A percentile compares a stretch with the other conserved stretches of the same genome.
phyloP scores from a whole-genome alignment of 176 grass and related monocot species.

The Zea luxurians region DNA sequence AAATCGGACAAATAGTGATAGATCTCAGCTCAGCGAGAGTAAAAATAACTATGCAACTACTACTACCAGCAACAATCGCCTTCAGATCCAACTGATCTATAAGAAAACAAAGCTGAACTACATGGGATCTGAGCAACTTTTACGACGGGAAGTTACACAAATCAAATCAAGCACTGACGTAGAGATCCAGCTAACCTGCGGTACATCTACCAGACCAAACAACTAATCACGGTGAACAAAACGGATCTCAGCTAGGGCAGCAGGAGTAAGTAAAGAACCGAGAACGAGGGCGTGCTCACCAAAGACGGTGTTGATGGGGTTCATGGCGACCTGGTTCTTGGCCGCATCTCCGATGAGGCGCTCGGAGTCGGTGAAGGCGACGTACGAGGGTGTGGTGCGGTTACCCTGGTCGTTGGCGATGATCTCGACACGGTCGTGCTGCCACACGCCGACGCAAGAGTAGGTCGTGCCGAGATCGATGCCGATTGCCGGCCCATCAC shows the following conservation, averaged over 20 bases:
- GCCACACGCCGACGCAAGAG: conserved; percentile 96
- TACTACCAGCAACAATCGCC: not conserved
- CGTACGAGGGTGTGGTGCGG: conserved; percentile 90
- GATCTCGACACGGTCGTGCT: conserved; percentile 95
- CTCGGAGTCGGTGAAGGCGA: conserved; percentile 88
- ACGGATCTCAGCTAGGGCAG: conserved; percentile 5
- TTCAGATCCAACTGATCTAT: not conserved
- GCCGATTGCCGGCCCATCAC: conserved; percentile 85
- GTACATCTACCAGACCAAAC: not conserved
- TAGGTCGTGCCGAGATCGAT: conserved; percentile 96
- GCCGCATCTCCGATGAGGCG: conserved; percentile 63
- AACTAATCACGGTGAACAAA: not conserved
- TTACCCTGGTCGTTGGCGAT: conserved; percentile 97
- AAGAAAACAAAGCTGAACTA: not conserved
- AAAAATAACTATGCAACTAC: not conserved
- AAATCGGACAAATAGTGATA: not conserved
- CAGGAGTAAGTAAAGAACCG: not conserved
- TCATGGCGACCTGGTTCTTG: conserved; percentile 84
- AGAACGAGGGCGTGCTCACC: conserved; percentile 37
- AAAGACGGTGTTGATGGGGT: conserved; percentile 77
- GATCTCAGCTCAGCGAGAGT: not conserved
- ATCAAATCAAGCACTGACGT: not conserved
- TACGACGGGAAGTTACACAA: rapidly evolving
- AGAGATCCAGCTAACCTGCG: not conserved
- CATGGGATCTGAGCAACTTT: not conserved